These are phyloP conservation scores for Penicillium sp. DNA, from an alignment of 2,329 filamentous ascomycete genomes.

Conservation along the genomic window DNA sequence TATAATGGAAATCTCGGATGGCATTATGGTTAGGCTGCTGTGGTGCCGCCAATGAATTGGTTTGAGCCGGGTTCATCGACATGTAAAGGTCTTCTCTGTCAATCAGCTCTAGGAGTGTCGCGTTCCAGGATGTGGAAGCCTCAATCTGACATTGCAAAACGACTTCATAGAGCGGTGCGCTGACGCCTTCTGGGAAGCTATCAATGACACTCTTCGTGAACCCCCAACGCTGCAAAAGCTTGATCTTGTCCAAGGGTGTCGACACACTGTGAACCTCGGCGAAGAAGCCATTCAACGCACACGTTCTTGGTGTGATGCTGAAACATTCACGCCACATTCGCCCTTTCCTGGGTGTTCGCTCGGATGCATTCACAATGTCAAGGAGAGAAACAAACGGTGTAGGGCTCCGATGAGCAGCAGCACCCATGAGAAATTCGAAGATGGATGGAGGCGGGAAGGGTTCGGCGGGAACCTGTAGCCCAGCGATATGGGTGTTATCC, in stretches of 20 bases:
- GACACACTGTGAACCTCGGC: constrained; percentile 51
- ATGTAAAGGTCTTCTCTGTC: constrained; percentile 77
- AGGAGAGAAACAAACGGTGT: constrained; percentile 51
- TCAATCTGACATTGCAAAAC: constrained; percentile 80
- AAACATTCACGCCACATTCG: constrained; percentile 39
- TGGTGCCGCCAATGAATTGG: constrained; percentile 32
- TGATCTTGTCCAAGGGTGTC: constrained; percentile 62
- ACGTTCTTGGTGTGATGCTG: constrained; percentile 60
- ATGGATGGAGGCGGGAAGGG: constrained; percentile 59
- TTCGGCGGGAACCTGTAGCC: constrained; percentile 46
- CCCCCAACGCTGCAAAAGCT: constrained; percentile 68
- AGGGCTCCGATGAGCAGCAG: constrained; percentile 33
- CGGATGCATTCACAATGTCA: constrained; percentile 44
- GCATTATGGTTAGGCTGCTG: constrained; percentile 60
- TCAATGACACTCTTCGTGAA: constrained; percentile 66
- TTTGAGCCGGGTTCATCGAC: constrained; percentile 54
- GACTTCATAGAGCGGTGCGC: constrained; percentile 75
- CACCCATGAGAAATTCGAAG: constrained; percentile 53
- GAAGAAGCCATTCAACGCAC: constrained; percentile 68
- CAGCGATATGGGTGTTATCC: constrained; percentile 47
- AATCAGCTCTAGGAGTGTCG: constrained; percentile 68
- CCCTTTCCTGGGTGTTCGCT: constrained; percentile 28
- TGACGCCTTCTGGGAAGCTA: constrained; percentile 79
- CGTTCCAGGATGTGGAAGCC: constrained; percentile 74
- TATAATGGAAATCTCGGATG: constrained; percentile 71